phyloP scores from a whole-genome alignment of 2,329 filamentous ascomycete species.

The Neonectria ditissima region DNA sequence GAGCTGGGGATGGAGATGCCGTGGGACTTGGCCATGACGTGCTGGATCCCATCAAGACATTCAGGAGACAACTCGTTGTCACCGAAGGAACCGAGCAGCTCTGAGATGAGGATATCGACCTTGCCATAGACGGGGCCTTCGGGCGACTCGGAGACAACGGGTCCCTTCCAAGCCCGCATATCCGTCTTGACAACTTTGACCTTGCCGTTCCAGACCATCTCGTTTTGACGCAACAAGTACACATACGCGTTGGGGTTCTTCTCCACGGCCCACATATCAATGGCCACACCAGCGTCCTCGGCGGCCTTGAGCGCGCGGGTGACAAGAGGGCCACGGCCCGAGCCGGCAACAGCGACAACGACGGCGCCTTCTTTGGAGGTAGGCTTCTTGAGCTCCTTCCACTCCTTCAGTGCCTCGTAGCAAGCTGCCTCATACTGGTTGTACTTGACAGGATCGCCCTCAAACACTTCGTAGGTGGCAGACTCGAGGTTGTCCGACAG shows the following conservation, averaged over 20 bases:
- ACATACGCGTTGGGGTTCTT: conserved; percentile 99
- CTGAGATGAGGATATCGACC: conserved; percentile 94
- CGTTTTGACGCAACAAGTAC: conserved; percentile 87
- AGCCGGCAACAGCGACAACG: conserved; percentile 91
- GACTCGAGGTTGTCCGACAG: conserved; percentile 97
- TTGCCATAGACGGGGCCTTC: conserved; percentile 66
- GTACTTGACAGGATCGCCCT: conserved; percentile 98
- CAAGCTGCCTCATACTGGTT: conserved; percentile 93
- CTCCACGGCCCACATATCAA: conserved; percentile 92
- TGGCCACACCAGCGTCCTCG: conserved; percentile 77
- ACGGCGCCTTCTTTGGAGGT: conserved; percentile 78
- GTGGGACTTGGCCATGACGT: conserved; percentile 80
- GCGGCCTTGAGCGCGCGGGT: conserved; percentile 88
- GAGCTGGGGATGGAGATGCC: conserved; percentile 94
- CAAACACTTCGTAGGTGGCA: conserved; percentile 97
- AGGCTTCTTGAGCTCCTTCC: conserved; percentile 77
- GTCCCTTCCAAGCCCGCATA: conserved; percentile 96
- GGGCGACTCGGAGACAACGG: conserved; percentile 62
- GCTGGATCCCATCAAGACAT: conserved; percentile 94
- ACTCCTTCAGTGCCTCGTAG: conserved; percentile 82
- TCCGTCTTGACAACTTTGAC: conserved; percentile 95
- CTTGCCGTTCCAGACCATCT: conserved; percentile 79
- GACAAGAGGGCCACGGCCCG: conserved; percentile 91
- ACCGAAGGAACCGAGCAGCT: conserved; percentile 93
- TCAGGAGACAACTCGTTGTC: conserved; percentile 98